Evolutionary conservation across 164 flowering plant species (phyloP).

Genomic region (Vitis rupestris): DNA sequence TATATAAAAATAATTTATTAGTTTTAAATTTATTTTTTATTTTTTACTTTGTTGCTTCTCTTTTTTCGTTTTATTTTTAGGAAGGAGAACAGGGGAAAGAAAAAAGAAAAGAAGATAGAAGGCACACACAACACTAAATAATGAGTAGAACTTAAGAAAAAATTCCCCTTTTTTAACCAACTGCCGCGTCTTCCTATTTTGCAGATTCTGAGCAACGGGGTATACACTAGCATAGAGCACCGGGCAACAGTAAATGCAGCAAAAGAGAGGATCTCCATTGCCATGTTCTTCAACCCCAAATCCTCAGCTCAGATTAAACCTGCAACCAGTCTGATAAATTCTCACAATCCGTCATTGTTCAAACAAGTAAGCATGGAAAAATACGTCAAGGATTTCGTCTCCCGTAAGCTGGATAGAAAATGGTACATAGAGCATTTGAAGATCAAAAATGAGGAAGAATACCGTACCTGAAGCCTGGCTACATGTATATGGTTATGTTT

Average conservation of each 20-base stretch:
- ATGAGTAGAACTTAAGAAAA: too few species aligned
- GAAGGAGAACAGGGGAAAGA: too few species aligned
- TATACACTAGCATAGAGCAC: slow-evolving; percentile 39
- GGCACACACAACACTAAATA: too few species aligned
- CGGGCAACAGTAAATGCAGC: slow-evolving; percentile 26
- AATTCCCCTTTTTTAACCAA: too few species aligned
- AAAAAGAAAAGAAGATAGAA: too few species aligned
- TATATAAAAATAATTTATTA: too few species aligned
- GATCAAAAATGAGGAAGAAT: slow-evolving; percentile 18
- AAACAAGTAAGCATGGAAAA: slow-evolving; percentile 18
- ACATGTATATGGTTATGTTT: background rate
- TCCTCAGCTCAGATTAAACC: slow-evolving; percentile 32
- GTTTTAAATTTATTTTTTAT: too few species aligned
- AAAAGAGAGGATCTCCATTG: slow-evolving; percentile 42
- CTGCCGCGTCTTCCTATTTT: background rate
- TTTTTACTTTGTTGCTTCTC: too few species aligned
- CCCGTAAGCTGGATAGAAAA: slow-evolving; percentile 23
- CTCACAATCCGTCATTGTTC: slow-evolving; percentile 27
- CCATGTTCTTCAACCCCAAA: slow-evolving; percentile 31
- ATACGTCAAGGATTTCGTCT: slow-evolving; percentile 23
- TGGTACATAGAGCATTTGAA: slow-evolving; percentile 31
- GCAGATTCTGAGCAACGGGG: slow-evolving; percentile 44
- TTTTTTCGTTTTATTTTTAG: too few species aligned
- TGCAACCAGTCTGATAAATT: slow-evolving; percentile 12
- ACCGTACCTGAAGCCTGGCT: background rate